phyloP scores from a whole-genome alignment of 2,329 filamentous ascomycete genomes.

The Cladosporium sp. region DNA sequence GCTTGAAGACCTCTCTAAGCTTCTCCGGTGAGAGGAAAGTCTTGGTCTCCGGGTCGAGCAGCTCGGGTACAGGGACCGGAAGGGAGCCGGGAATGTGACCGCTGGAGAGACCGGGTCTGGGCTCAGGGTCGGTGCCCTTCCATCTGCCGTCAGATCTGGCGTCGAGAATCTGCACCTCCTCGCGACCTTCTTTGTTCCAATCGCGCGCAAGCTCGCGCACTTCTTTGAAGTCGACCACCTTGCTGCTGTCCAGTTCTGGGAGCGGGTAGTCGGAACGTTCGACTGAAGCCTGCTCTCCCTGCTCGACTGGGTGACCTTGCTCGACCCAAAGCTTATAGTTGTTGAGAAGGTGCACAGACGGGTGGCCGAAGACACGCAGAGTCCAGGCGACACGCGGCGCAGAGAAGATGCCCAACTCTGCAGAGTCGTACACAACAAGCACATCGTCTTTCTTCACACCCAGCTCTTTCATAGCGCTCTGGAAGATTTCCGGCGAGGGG shows the following conservation, averaged over 20 bases:
- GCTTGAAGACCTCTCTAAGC: constrained; percentile 70
- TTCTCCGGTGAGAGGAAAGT: constrained; percentile 68
- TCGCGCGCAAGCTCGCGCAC: constrained; percentile 74
- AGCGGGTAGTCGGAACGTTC: constrained; percentile 39
- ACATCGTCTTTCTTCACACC: constrained; percentile 85
- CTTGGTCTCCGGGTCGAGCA: constrained; percentile 82
- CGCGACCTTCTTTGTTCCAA: constrained; percentile 74
- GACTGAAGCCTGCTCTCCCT: constrained; percentile 59
- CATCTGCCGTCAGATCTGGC: constrained; percentile 77
- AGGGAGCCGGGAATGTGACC: constrained; percentile 90
- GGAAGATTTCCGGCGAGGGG: constrained; percentile 74
- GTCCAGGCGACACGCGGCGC: constrained; percentile 95
- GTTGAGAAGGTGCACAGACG: constrained; percentile 83
- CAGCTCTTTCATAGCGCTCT: constrained; percentile 80
- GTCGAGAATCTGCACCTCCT: constrained; percentile 85
- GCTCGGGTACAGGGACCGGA: constrained; percentile 71
- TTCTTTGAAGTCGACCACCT: constrained; percentile 77
- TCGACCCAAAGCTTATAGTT: constrained; percentile 96
- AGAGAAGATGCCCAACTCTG: constrained; percentile 89
- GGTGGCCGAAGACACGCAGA: constrained; percentile 81
- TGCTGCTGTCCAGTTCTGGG: constrained; percentile 47
- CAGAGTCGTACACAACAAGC: constrained; percentile 89
- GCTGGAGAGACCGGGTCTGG: constrained; percentile 74
- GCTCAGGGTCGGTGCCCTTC: constrained; percentile 78
- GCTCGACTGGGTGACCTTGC: constrained; percentile 74